These are phyloP conservation scores for Malassezia japonica DNA, from an alignment of 1,284 basidiomycete genomes.

Conservation along the genomic window DNA sequence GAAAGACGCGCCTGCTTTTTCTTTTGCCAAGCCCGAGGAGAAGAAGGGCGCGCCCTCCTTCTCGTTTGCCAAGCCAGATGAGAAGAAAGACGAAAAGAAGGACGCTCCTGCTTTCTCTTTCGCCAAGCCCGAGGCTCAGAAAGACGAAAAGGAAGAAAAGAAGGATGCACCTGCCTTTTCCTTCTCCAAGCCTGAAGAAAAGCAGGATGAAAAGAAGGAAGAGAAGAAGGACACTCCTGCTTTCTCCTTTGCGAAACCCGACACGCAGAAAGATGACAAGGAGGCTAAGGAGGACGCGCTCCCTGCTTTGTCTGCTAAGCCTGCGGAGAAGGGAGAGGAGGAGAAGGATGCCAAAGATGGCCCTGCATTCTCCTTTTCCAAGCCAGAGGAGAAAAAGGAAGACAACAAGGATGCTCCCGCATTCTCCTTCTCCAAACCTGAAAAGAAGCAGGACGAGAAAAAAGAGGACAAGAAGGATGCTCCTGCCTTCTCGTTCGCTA, in stretches of 20 bases:
- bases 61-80: background rate
- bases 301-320: too few species aligned
- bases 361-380: background rate
- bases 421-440: background rate
- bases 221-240: background rate
- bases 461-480: background rate
- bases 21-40: background rate
- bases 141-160: background rate
- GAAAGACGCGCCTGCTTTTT: background rate
- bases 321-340: background rate
- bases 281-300: too few species aligned
- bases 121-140: background rate
- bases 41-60: background rate
- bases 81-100: background rate
- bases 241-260: background rate
- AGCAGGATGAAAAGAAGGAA: background rate
- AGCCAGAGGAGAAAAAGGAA: background rate
- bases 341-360: background rate
- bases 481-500: background rate
- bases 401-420: background rate
- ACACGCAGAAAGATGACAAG: background rate
- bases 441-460: background rate
- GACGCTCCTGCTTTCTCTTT: background rate
- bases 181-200: background rate
- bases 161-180: too few species aligned